A percentile compares a stretch with the other conserved stretches of the same genome.
Conservation (phyloP, 129 eudicot genomes). For the Deinandra increscens region DNA sequence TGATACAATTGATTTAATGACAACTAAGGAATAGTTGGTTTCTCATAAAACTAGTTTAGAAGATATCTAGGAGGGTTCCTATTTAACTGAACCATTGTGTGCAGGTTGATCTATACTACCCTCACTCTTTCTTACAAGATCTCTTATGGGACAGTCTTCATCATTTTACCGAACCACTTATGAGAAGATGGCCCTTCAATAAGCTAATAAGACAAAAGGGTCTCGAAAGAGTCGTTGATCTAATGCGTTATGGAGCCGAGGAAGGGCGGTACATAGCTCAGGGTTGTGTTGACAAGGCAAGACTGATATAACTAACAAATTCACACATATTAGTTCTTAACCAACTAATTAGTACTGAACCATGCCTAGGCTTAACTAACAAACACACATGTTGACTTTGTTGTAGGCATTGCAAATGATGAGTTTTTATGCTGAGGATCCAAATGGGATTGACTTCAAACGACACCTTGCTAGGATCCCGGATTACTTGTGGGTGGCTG, state of each 20-base stretch:
- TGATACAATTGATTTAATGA: not conserved
- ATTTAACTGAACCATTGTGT: not conserved
- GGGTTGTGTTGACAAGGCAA: slow-evolving; percentile 31
- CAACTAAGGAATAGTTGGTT: not conserved
- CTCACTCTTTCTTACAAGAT: slow-evolving; percentile 50
- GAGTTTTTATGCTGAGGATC: slow-evolving; percentile 37
- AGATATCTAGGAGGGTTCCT: not conserved
- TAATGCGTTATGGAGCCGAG: slow-evolving; percentile 40
- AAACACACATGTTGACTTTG: slow-evolving; percentile 4
- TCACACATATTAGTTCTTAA: not conserved
- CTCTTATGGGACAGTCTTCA: slow-evolving; percentile 51
- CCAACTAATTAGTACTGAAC: not conserved
- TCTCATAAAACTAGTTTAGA: not conserved
- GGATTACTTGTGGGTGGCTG: slow-evolving; percentile 70
- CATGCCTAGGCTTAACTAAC: not conserved
- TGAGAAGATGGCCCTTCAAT: slow-evolving; percentile 50
- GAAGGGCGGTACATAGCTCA: slow-evolving; percentile 11
- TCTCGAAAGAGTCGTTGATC: slow-evolving; percentile 35
- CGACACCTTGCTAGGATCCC: slow-evolving; percentile 69
- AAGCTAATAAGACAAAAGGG: slow-evolving; percentile 49
- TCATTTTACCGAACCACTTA: slow-evolving; percentile 41
- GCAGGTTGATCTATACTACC: slow-evolving; percentile 50
- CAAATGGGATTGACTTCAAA: slow-evolving; percentile 54
- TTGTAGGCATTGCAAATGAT: slow-evolving; percentile 30
- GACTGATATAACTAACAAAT: not conserved